These are phyloP conservation scores for Cryptosporidium bovis DNA, from an alignment of 169 alveolate genomes.

Conservation along the genomic window DNA sequence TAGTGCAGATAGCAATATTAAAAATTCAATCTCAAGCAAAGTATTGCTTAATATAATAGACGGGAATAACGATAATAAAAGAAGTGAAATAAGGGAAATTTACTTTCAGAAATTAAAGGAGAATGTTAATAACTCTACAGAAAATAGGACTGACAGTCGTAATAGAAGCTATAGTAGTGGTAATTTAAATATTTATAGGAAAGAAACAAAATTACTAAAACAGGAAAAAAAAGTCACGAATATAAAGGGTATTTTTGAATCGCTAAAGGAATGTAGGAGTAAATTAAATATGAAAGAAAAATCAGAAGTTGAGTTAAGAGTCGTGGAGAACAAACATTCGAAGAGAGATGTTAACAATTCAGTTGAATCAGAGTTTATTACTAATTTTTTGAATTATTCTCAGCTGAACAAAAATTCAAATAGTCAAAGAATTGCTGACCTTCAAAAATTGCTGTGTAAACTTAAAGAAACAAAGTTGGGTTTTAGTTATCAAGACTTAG, in stretches of 20 bases:
- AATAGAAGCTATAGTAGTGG: no score
- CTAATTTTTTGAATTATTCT: no score
- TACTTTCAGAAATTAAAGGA: no score
- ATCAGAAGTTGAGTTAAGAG: no score
- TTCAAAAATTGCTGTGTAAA: constrained; percentile 5
- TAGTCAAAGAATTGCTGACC: constrained; percentile 33
- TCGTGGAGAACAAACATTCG: not conserved
- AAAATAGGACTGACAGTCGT: no score
- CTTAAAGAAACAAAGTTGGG: constrained; percentile 41
- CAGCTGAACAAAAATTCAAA: constrained; percentile 1
- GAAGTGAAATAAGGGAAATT: no score
- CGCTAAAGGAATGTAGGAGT: constrained; percentile 11
- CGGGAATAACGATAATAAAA: no score
- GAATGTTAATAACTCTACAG: no score
- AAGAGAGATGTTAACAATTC: not conserved
- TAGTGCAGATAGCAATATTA: not conserved
- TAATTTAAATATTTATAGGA: no score
- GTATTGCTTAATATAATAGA: no score
- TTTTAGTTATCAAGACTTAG: not conserved
- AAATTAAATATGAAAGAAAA: not conserved
- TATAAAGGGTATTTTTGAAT: constrained; percentile 19
- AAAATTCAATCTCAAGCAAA: not conserved
- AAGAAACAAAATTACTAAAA: no score
- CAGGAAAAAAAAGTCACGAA: not conserved
- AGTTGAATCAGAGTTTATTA: not conserved